A percentile compares a stretch with the other conserved stretches of the same genome.
Conservation (phyloP, 768 basidiomycete genomes). For the Tricholoma matsutake region DNA sequence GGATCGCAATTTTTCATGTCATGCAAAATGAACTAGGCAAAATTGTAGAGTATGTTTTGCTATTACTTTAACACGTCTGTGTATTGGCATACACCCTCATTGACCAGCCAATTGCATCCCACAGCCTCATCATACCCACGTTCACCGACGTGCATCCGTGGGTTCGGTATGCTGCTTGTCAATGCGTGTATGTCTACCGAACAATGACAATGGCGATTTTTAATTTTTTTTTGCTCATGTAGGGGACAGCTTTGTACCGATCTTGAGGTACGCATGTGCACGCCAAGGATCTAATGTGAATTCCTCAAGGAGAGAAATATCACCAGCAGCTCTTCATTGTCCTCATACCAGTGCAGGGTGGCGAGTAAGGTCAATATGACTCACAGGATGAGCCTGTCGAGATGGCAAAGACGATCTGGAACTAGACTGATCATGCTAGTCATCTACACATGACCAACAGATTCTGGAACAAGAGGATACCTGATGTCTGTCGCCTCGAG, state of each 20-base stretch:
- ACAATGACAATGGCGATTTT: too few relatives aligned
- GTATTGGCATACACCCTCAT: too few relatives aligned
- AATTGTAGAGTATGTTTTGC: slow-evolving; percentile 64
- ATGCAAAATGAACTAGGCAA: slow-evolving; percentile 81
- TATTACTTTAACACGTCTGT: neutral
- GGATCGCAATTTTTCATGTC: slow-evolving; percentile 38
- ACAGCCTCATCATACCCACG: slow-evolving; percentile 72
- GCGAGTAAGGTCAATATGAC: too few relatives aligned
- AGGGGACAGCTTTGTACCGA: slow-evolving; percentile 91
- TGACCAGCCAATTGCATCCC: neutral
- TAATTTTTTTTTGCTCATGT: slow-evolving; percentile 6
- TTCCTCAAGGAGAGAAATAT: slow-evolving; percentile 39
- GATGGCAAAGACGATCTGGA: too few relatives aligned
- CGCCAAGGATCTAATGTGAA: neutral
- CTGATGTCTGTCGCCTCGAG: too few relatives aligned
- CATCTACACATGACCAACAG: too few relatives aligned
- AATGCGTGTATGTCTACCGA: slow-evolving; percentile 77
- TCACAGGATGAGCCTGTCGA: too few relatives aligned
- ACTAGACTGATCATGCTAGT: too few relatives aligned
- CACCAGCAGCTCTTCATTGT: slow-evolving; percentile 67
- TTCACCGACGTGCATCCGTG: slow-evolving; percentile 76
- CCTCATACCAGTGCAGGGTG: slow-evolving; percentile 65
- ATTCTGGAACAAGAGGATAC: too few relatives aligned
- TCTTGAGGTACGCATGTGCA: slow-evolving; percentile 54
- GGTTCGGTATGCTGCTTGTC: slow-evolving; percentile 76